phyloP scores from a whole-genome alignment of 2,329 filamentous ascomycete species.

The Tolypocladium sp. region DNA sequence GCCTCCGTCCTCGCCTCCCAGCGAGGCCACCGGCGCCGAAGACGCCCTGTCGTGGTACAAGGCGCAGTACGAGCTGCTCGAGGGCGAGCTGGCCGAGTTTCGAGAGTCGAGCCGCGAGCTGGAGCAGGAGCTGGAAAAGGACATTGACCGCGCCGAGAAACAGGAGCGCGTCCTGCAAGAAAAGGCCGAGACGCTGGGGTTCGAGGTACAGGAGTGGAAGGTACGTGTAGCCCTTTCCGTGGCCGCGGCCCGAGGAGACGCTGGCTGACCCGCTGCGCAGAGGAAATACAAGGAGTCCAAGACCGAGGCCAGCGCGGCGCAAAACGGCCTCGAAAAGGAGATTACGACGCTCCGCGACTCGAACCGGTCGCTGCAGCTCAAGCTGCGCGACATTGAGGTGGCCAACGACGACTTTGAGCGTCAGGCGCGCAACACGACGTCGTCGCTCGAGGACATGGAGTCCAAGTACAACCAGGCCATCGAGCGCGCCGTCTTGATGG shows the following conservation, averaged over 20 bases:
- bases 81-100: constrained; percentile 87
- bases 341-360: constrained; percentile 83
- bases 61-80: constrained; percentile 84
- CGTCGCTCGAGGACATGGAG: constrained; percentile 92
- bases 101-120: constrained; percentile 89
- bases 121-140: constrained; percentile 89
- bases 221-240: constrained; percentile 36
- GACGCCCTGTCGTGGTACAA: constrained; percentile 93
- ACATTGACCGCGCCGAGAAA: constrained; percentile 92
- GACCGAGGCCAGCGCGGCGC: constrained; percentile 72
- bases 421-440: constrained; percentile 90
- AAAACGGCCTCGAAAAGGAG: constrained; percentile 86
- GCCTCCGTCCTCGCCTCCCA: constrained; percentile 53
- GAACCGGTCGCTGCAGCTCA: constrained; percentile 73
- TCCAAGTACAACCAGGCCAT: constrained; percentile 94
- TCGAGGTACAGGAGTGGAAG: constrained; percentile 98
- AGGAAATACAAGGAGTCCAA: constrained; percentile 96
- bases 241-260: not conserved
- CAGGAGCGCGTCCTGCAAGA: constrained; percentile 77
- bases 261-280: constrained; percentile 32
- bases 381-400: constrained; percentile 88
- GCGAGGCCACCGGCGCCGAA: constrained; percentile 46
- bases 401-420: constrained; percentile 97
- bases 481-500: constrained; percentile 83
- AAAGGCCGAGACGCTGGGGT: constrained; percentile 75